These are phyloP conservation scores for Proliferodiscus dingleyae DNA, from an alignment of 2,329 filamentous ascomycete species.

Conservation along the genomic window DNA sequence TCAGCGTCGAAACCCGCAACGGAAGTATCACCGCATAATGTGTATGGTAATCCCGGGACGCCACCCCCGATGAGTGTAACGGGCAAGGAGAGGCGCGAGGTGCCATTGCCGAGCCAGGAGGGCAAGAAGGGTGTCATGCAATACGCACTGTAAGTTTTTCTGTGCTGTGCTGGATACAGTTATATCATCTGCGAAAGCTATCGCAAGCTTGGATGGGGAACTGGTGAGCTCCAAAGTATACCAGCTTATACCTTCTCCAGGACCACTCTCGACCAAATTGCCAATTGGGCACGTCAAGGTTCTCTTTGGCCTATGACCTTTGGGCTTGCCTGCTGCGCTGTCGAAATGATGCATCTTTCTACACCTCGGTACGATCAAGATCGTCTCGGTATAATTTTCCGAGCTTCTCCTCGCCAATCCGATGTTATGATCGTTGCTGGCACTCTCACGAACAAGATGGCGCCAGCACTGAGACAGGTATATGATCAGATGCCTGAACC, in stretches of 20 bases:
- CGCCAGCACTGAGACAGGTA: constrained; percentile 79
- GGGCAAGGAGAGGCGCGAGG: constrained; percentile 56
- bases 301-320: constrained; percentile 89
- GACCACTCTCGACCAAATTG: constrained; percentile 71
- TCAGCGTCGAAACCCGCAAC: constrained; percentile 60
- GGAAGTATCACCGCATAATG: constrained; percentile 48
- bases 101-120: constrained; percentile 73
- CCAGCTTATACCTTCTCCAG: constrained; percentile 37
- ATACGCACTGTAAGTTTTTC: constrained; percentile 71
- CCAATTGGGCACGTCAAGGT: constrained; percentile 80
- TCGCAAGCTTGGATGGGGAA: background rate
- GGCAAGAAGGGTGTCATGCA: constrained; percentile 74
- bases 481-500: constrained; percentile 97
- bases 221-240: background rate
- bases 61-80: constrained; percentile 46
- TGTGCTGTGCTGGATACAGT: background rate
- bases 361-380: constrained; percentile 88
- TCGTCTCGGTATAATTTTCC: constrained; percentile 84
- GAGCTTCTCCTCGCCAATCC: constrained; percentile 79
- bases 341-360: constrained; percentile 91
- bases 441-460: constrained; percentile 95
- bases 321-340: constrained; percentile 79
- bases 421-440: constrained; percentile 94
- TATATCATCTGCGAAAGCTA: background rate
- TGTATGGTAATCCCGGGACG: constrained; percentile 48